phyloP scores from a whole-genome alignment of 1,139 yeast species.

The Yamadazyma taylorii region DNA sequence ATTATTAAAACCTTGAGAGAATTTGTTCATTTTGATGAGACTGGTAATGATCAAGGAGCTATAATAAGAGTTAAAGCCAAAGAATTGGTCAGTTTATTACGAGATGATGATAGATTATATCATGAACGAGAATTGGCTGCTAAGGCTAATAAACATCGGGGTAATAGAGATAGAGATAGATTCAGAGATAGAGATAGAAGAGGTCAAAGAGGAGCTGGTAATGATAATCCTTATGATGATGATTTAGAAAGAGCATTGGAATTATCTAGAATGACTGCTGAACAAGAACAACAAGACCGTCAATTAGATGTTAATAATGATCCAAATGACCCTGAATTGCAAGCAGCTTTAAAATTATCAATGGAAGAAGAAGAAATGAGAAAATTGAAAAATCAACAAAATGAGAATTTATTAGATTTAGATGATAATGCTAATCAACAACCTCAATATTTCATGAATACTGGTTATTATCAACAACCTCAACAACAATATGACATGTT shows the following conservation, averaged over 20 bases:
- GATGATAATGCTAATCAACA: slow-evolving; percentile 43
- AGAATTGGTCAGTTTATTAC: slow-evolving; percentile 75
- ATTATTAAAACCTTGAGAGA: slow-evolving; percentile 89
- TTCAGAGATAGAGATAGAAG: slow-evolving; percentile 25
- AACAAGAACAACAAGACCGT: slow-evolving; percentile 55
- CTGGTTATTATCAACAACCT: slow-evolving; percentile 25
- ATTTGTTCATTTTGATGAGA: slow-evolving; percentile 80
- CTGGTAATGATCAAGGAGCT: slow-evolving; percentile 85
- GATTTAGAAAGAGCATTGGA: slow-evolving; percentile 83
- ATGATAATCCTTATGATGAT: slow-evolving; percentile 60
- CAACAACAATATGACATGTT: slow-evolving; percentile 59
- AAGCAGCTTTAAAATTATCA: slow-evolving; percentile 78
- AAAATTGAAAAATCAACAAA: slow-evolving; percentile 47
- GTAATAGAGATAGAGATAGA: slow-evolving; percentile 8
- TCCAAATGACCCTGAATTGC: slow-evolving; percentile 61
- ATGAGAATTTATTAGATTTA: slow-evolving; percentile 55
- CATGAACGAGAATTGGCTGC: slow-evolving; percentile 64
- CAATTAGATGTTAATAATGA: slow-evolving; percentile 36
- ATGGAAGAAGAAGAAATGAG: slow-evolving; percentile 87
- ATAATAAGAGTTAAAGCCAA: slow-evolving; percentile 89
- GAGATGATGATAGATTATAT: slow-evolving; percentile 80
- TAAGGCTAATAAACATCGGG: slow-evolving; percentile 13
- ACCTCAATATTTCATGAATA: slow-evolving; percentile 30
- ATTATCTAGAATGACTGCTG: slow-evolving; percentile 80
- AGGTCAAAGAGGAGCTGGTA: slow-evolving; percentile 7